Percentiles rank a stretch among this genome's conserved stretches.
Conservation (phyloP, 805 yeast genomes). For the Kazachstania kunashirensis region DNA sequence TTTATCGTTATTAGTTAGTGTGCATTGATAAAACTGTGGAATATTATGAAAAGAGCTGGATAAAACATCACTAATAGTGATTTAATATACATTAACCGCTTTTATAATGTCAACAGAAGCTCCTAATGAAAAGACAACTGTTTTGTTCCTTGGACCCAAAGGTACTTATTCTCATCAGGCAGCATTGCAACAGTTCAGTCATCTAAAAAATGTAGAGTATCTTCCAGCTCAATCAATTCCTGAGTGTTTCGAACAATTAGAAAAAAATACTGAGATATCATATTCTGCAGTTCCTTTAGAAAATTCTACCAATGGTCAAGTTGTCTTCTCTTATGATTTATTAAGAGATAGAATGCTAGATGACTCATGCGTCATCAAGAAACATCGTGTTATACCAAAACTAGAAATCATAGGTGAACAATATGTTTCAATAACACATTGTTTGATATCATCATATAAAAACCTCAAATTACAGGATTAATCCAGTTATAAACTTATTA, state of each 20-base stretch:
- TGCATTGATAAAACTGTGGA: too few relatives aligned
- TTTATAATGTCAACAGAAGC: too few relatives aligned
- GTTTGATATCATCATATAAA: conserved; percentile 37
- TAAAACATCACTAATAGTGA: too few relatives aligned
- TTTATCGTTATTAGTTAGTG: too few relatives aligned
- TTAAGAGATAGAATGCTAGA: conserved; percentile 50
- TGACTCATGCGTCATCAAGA: conserved; percentile 1
- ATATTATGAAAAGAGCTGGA: too few relatives aligned
- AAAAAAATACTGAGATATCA: conserved; percentile 38
- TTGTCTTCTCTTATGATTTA: conserved; percentile 73
- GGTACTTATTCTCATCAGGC: conserved; percentile 93
- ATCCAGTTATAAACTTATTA: conserved; percentile 34
- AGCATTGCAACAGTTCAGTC: conserved; percentile 47
- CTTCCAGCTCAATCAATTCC: conserved; percentile 33
- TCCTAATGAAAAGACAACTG: conserved; percentile 31
- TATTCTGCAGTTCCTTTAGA: conserved; percentile 82
- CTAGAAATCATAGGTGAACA: conserved; percentile 66
- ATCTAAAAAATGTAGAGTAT: conserved; percentile 19
- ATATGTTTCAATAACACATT: conserved; percentile 74
- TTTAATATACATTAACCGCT: too few relatives aligned
- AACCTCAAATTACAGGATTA: conserved; percentile 21
- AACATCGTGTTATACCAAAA: conserved; percentile 23
- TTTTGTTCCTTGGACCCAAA: conserved; percentile 77
- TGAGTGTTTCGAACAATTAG: conserved; percentile 54
- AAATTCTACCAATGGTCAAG: conserved; percentile 92